Percentiles rank a stretch among this genome's conserved stretches.
Evolutionary conservation across 345 rosid genomes (phyloP).

Genomic region (Erysimum cheiranthoides): DNA sequence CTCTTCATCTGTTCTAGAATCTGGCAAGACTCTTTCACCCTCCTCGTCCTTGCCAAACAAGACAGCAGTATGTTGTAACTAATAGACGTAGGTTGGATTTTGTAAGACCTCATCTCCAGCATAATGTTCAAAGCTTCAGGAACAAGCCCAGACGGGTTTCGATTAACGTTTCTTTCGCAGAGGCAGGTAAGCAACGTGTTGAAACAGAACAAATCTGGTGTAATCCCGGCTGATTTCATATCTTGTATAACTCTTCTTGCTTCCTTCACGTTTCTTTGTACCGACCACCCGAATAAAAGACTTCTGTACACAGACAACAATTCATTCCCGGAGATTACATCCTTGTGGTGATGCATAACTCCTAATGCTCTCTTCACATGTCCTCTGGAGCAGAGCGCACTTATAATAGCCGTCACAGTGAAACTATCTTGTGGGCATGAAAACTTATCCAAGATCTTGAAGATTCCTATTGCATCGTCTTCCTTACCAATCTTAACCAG

Average conservation of each 20-base stretch:
- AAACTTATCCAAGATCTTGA: conserved; percentile 84
- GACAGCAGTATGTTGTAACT: conserved; percentile 84
- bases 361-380: conserved; percentile 85
- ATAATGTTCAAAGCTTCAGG: conserved; percentile 86
- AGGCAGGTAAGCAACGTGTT: conserved; percentile 76
- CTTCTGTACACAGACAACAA: conserved; percentile 61
- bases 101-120: conserved; percentile 81
- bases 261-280: conserved; percentile 67
- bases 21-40: conserved; percentile 74
- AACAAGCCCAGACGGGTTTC: conserved; percentile 84
- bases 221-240: conserved; percentile 66
- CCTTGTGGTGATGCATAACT: conserved; percentile 73
- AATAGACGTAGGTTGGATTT: conserved; percentile 59
- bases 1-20: conserved; percentile 76
- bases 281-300: conserved; percentile 74
- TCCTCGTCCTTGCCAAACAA: conserved; percentile 74
- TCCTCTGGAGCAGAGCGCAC: conserved; percentile 78
- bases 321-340: conserved; percentile 54
- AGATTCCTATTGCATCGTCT: conserved; percentile 84
- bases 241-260: conserved; percentile 73
- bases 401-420: conserved; percentile 62
- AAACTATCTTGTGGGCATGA: conserved; percentile 65
- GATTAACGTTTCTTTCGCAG: conserved; percentile 62
- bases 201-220: conserved; percentile 73
- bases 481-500: conserved; percentile 77